Conservation (phyloP, 148 eudicot genomes). For the Vaccinium vitisidaea region DNA sequence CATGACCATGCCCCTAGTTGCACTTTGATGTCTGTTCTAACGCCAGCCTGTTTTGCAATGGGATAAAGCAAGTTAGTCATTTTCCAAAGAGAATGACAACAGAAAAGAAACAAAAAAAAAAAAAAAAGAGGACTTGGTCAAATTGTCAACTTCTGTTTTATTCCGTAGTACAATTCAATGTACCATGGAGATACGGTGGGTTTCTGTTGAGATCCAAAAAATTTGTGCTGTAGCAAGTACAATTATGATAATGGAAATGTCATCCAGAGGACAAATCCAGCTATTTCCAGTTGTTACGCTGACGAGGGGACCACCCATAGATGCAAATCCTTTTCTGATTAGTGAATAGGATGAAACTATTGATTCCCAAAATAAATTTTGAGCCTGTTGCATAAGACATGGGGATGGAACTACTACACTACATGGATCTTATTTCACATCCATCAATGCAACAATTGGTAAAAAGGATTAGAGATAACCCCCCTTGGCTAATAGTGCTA, state of each 20-base stretch:
- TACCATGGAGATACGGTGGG: constrained; percentile 10
- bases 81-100: background rate
- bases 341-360: background rate
- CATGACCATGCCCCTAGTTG: constrained; percentile 97
- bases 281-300: constrained; percentile 24
- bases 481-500: background rate
- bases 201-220: constrained; percentile 21
- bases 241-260: background rate
- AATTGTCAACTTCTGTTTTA: background rate
- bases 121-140: background rate
- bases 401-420: background rate
- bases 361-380: background rate
- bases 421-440: background rate
- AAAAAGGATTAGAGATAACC: background rate
- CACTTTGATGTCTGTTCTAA: constrained; percentile 48
- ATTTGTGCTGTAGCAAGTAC: constrained; percentile 1
- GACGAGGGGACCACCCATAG: background rate
- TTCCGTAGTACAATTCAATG: background rate
- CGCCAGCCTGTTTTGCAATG: constrained; percentile 51
- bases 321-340: background rate
- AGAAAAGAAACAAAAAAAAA: background rate
- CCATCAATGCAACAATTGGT: background rate
- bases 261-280: constrained; percentile 21
- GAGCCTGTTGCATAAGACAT: background rate
- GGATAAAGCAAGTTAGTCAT: background rate